phyloP scores from a whole-genome alignment of 2,329 filamentous ascomycete species.

The Paradendryphiella salina region DNA sequence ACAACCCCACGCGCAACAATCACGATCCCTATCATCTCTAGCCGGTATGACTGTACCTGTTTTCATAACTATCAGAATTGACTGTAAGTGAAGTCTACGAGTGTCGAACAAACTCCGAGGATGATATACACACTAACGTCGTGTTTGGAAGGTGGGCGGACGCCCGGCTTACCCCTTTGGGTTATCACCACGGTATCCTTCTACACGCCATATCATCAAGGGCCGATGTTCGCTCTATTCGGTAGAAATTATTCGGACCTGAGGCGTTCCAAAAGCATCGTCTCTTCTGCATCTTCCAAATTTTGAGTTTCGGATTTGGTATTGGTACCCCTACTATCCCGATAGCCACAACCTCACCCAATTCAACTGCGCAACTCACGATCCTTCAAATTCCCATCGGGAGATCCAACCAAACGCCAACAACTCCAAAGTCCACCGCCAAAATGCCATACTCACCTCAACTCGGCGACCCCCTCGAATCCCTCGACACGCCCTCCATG shows the following conservation, averaged over 20 bases:
- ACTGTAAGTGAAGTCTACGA: not conserved
- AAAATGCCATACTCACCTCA: slow-evolving; percentile 47
- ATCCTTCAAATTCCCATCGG: too few relatives aligned
- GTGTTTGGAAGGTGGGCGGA: slow-evolving; percentile 11
- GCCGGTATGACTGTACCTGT: not conserved
- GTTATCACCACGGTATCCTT: slow-evolving; percentile 2
- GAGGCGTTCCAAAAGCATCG: too few relatives aligned
- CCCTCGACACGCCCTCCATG: slow-evolving; percentile 61
- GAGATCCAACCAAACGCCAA: too few relatives aligned
- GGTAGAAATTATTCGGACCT: not conserved
- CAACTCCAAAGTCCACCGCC: not conserved
- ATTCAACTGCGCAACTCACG: too few relatives aligned
- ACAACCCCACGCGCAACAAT: too few relatives aligned
- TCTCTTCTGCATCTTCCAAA: too few relatives aligned
- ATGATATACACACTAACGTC: not conserved
- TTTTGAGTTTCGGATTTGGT: too few relatives aligned
- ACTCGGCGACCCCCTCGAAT: slow-evolving; percentile 49
- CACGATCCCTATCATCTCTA: not conserved
- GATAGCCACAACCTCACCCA: too few relatives aligned
- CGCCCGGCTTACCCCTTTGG: slow-evolving; percentile 20
- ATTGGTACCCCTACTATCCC: too few relatives aligned
- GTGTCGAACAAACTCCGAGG: not conserved
- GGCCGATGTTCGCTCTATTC: slow-evolving; percentile 7
- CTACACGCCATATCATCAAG: slow-evolving; percentile 4
- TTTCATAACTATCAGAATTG: not conserved